Conservation (phyloP, 106 monocot species). For the Xerophyta viscosa region DNA sequence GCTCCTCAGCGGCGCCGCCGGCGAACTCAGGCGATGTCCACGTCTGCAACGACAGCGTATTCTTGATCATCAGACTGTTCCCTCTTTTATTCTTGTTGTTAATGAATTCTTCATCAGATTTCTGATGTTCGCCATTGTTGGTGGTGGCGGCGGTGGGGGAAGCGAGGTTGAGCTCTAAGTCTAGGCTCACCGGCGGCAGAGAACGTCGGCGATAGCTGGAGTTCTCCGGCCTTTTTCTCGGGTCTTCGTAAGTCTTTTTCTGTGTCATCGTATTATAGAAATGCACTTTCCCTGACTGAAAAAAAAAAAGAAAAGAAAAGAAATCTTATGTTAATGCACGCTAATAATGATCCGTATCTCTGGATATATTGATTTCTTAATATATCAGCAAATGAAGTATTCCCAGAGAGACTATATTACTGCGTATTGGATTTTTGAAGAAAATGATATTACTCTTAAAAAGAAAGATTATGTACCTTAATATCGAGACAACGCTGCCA, state of each 20-base stretch:
- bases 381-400: not conserved
- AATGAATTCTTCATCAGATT: not conserved
- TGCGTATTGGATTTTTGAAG: no score
- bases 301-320: not conserved
- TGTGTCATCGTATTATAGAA: conserved; percentile 76
- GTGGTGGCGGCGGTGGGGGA: conserved; percentile 20
- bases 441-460: not conserved
- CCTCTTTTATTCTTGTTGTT: not conserved
- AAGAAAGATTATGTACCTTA: conserved; percentile 23
- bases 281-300: conserved; percentile 63
- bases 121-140: not conserved
- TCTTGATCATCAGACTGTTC: not conserved
- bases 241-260: conserved; percentile 47
- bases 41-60: not conserved
- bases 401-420: not conserved
- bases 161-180: conserved; percentile 58
- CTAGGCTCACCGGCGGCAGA: conserved; percentile 22
- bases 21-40: not conserved
- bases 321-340: not conserved
- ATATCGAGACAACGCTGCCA: conserved; percentile 80
- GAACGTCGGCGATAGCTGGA: conserved; percentile 4
- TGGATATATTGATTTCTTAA: not conserved
- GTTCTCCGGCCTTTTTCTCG: conserved; percentile 5
- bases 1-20: conserved; percentile 4
- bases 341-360: no score